Evolutionary conservation across 305 asterid species (phyloP).

Genomic region (Solanum hybrid): DNA sequence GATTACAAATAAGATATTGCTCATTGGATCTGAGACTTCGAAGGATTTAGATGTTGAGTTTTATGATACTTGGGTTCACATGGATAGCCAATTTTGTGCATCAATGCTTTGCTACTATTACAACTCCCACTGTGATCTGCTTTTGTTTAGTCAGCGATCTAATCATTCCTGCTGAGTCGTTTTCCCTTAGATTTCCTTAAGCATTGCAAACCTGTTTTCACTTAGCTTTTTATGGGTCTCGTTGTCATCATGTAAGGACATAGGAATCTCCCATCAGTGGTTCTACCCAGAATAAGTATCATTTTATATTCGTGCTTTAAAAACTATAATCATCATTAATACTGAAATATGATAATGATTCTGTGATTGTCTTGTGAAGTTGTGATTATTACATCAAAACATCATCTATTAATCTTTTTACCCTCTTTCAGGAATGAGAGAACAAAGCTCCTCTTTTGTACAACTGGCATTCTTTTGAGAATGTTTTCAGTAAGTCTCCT

Average conservation of each 20-base stretch:
- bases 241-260: background rate
- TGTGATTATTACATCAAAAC: conserved; percentile 4
- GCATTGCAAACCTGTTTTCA: background rate
- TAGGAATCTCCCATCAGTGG: background rate
- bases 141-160: background rate
- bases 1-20: background rate
- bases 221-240: background rate
- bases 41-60: background rate
- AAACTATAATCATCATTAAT: background rate
- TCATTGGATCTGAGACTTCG: background rate
- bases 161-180: background rate
- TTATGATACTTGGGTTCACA: background rate
- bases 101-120: background rate
- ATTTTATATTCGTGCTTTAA: background rate
- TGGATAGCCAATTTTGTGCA: conserved; percentile 1
- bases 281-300: background rate
- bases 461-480: conserved; percentile 96
- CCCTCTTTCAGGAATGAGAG: conserved; percentile 59
- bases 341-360: background rate
- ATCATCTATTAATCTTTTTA: conserved; percentile 6
- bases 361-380: background rate
- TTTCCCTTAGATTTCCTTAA: background rate
- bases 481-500: conserved; percentile 54
- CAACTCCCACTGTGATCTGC: background rate
- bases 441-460: conserved; percentile 94